Base-by-base conservation (phyloP, 495 filamentous ascomycete genomes). In the Aspergillus conjunctus region DNA sequence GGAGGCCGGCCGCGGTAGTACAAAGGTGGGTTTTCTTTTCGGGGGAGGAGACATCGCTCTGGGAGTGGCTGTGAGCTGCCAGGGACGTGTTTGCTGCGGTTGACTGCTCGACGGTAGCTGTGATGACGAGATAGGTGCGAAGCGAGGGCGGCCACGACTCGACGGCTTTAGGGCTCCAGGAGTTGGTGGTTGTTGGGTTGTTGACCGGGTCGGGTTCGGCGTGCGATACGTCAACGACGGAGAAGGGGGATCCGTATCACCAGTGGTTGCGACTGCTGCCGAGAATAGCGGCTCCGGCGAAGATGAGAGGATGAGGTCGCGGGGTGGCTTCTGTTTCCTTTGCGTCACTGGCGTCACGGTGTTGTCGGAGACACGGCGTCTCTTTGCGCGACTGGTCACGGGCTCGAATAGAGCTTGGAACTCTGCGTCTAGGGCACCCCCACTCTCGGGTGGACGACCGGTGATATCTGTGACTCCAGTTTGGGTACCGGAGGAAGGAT, bases 1-100 rank as follows among this genome's bases (percentile, higher is more conserved):
- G 0, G 77, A 78, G 7, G 74, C 75, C 0, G 74, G 74, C 49
- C 71, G 73, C 7, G 77, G 77, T 9, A 80, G 60, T 9, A 79
- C 68, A 57, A 80, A 80, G 2, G 59, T 37, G 26, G 73, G 73
- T 49, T 75, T 79, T 60, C 66, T 66, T 46, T 63, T 64, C 0
- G 66, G 56, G 1, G 65, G 50, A 17, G 69, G 65, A n/a, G 61
- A 45, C 21, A 54, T 34, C 15, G 44, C 4, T 22, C 20, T 18
- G 6, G 44, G 44, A 17, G 44, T 48, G 18, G 44, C 17, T 11
- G 44, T 18, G 44, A 22, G 44, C 15, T 14, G 44, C 5, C 44
- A 7, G 20, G 18, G 7, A 21, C 9, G 58, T 53, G 41, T 54
- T 51, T 7, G 56, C 20, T 34, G 63, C 14, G 62, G 32, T 39